phyloP scores from a whole-genome alignment of 345 rosid species.

The Eutrema heterophyllum region DNA sequence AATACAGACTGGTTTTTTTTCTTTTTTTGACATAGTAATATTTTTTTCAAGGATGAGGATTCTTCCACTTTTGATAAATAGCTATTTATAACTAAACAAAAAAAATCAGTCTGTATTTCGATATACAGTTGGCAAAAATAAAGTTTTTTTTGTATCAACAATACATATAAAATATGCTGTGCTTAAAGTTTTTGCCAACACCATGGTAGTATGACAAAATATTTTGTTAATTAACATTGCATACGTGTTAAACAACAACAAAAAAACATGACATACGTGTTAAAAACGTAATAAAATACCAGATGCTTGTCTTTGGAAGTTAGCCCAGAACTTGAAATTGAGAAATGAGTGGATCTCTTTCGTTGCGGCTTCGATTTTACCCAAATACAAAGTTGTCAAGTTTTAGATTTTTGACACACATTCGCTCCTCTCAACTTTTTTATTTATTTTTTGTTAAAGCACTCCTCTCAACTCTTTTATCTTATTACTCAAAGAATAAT shows the following conservation, averaged over 20 bases:
- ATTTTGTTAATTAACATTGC: too few relatives aligned
- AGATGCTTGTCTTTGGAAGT: background rate
- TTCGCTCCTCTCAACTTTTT: background rate
- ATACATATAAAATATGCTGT: background rate
- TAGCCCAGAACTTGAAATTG: background rate
- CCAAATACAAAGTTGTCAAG: background rate
- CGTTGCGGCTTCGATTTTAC: conserved; percentile 11
- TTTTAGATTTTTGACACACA: background rate
- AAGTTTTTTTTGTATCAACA: background rate
- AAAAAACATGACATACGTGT: background rate
- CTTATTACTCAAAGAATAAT: background rate
- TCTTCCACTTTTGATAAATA: too few relatives aligned
- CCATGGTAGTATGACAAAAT: too few relatives aligned
- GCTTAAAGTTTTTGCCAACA: too few relatives aligned
- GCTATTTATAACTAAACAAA: too few relatives aligned
- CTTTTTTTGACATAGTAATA: too few relatives aligned
- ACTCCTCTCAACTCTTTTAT: background rate
- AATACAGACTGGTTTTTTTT: too few relatives aligned
- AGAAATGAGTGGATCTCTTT: conserved; percentile 14
- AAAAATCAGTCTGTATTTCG: background rate
- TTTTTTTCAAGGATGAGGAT: too few relatives aligned
- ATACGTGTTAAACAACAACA: background rate
- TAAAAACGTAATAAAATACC: background rate
- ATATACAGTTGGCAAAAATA: background rate
- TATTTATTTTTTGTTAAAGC: background rate